Evolutionary conservation across 192 early-diverging fungal species (phyloP).

Genomic region (Coemansia sp.): DNA sequence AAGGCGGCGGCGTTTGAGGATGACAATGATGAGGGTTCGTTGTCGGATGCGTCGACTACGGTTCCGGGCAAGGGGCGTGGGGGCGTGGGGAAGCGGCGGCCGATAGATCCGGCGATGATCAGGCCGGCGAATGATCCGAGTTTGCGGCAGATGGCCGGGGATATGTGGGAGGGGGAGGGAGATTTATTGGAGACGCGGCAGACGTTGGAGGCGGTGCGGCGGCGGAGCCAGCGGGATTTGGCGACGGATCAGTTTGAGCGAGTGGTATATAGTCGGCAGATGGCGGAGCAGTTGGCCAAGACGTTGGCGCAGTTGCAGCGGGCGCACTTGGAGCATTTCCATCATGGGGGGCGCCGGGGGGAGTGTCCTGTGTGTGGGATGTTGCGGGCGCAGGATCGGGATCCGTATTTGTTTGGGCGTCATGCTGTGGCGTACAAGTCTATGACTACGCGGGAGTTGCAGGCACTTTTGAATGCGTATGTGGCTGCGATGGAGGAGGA

Average conservation of each 20-base stretch:
- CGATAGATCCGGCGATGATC: slow-evolving; percentile 20
- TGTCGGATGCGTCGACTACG: slow-evolving; percentile 43
- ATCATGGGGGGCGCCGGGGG: not conserved
- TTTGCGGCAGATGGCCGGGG: not conserved
- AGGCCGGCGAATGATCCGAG: slow-evolving; percentile 11
- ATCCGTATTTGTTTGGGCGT: slow-evolving; percentile 38
- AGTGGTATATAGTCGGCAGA: slow-evolving; percentile 5
- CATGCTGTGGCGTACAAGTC: slow-evolving; percentile 34
- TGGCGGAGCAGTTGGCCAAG: slow-evolving; percentile 28
- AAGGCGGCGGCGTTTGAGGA: not conserved
- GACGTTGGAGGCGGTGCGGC: slow-evolving; percentile 25
- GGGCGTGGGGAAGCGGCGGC: slow-evolving; percentile 11
- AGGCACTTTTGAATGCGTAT: slow-evolving; percentile 38
- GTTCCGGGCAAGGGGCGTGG: no score
- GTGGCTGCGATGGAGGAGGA: slow-evolving; percentile 40
- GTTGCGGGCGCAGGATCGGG: slow-evolving; percentile 39
- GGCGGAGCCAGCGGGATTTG: not conserved
- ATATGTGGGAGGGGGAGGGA: not conserved
- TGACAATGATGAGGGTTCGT: slow-evolving; percentile 2
- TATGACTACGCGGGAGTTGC: slow-evolving; percentile 33
- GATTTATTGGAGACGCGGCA: slow-evolving; percentile 26
- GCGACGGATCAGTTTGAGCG: slow-evolving; percentile 3
- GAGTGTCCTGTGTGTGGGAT: slow-evolving; percentile 26
- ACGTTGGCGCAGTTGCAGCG: slow-evolving; percentile 42
- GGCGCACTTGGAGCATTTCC: slow-evolving; percentile 31